Evolutionary conservation across 2,329 filamentous ascomycete genomes (phyloP), one percentile per base, ranked within the genome.

Genomic region (Colletotrichum sp.): DNA sequence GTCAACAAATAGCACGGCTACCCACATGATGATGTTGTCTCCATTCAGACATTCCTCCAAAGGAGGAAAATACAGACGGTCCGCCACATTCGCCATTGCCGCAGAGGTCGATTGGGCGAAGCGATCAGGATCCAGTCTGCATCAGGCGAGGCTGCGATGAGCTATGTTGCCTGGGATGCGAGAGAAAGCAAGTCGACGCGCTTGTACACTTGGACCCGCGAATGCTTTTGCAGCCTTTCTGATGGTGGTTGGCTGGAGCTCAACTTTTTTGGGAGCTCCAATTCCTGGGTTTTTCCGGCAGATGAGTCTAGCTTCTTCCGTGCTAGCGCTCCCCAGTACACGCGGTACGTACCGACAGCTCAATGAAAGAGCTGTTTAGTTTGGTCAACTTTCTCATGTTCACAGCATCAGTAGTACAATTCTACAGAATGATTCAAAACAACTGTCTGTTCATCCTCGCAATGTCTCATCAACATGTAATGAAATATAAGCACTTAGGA

Each of bases 1-100:
- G 52, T 66, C 60, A 64, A 67, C 30, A 71, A 66, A 65, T n/a
- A n/a, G 60, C 6, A 70, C 69, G 61, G 70, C 68, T 77, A 89
- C 93, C 84, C 90, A 98, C 94, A 98, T 90, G 81, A 98, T 89
- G 83, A 94, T 90, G 81, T 91, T 91, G 84, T 96, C 93, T 86
- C 95, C 95, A 80, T 91, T 93, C 81, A 98, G 90, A 87, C 95
- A 97, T 83, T 94, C 93, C 85, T 95, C 94, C 85, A 98, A 89
- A 82, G 95, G 92, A 82, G 96, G 95, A 82, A 97, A 94, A 87
- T 96, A 97, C 84, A 91, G 89, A 82, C 88, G 88, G 86, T 94
- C 93, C 82, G 91, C 90, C 82, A 91, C 87, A 85, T 93, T 90
- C 88, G 92, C 93, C 94, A 95, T 96, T 88, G 86, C 88, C 87